Evolutionary conservation across 2,329 filamentous ascomycete genomes (phyloP), one percentile per base, ranked within the genome.

Genomic region (Trichoderma sp.): DNA sequence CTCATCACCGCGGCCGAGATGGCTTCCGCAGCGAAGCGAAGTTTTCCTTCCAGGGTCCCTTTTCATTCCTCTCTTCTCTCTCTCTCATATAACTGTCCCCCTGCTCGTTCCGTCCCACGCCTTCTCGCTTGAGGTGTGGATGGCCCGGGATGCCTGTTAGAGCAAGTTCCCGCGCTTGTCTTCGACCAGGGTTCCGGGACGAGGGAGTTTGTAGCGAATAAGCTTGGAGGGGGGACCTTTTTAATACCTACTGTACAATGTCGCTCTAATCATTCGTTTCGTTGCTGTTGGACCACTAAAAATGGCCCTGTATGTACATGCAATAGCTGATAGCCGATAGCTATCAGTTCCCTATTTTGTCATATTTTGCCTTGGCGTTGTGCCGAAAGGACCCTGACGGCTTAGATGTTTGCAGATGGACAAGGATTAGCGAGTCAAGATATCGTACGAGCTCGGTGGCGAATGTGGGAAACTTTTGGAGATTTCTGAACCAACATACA

Each of bases 81-180:
- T 43, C 46, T 64, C 30, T 39, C 32, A 46, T 26, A 4, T 13
- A 28, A 10, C 21, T 30, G 49, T 46, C 46, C 52, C 52, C 39
- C n/a, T 66, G 59, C 46, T 63, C 18, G 21, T n/a, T 58, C 37
- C 63, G 26, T 37, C n/a, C 59, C 43, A 64, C 60, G 28, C 66
- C 46, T 56, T 63, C 37, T 59, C 55, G 65, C 43, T 52, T 67
- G 49, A 21, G 49, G 60, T 66, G 55, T 56, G 66, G 30, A 59
- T 68, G 68, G 63, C 46, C 69, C 69, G 70, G 71, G 60, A 69
- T 72, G 66, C 71, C 70, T 52, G 59, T 72, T 72, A 49, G 67
- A 72, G 70, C 65, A 69, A 52, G 69, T 58, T 64, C 46, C 70
- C 39, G 55, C 39, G 28, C 39, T 39, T 52, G 51, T 66, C 63